Percentiles rank a stretch among this genome's conserved stretches.
These are phyloP conservation scores for Basipetospora chlamydospora DNA, from an alignment of 2,329 filamentous ascomycete genomes.

Conservation along the genomic window DNA sequence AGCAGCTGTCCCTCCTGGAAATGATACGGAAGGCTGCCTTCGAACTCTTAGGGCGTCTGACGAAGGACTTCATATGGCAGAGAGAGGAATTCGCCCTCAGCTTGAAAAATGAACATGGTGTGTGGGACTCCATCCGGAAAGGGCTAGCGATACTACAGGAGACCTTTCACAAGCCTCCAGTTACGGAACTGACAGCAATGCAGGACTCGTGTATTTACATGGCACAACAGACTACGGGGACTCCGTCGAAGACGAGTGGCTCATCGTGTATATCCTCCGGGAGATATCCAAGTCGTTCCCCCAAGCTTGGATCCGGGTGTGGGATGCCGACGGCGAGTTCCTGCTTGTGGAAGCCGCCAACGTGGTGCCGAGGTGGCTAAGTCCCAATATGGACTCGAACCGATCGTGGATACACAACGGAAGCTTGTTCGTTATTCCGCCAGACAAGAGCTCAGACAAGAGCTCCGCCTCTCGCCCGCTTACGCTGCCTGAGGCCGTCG, in stretches of 20 bases:
- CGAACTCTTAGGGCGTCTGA: constrained; percentile 44
- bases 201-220: constrained; percentile 47
- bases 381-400: constrained; percentile 75
- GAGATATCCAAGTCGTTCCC: constrained; percentile 62
- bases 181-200: too few species aligned
- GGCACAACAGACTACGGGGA: constrained; percentile 82
- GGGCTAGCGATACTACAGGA: constrained; percentile 5
- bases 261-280: constrained; percentile 78
- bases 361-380: constrained; percentile 77
- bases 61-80: constrained; percentile 94
- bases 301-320: constrained; percentile 67
- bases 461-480: constrained; percentile 20
- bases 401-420: constrained; percentile 79
- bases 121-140: not conserved
- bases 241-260: constrained; percentile 93
- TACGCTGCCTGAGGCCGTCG: constrained; percentile 48
- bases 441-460: constrained; percentile 19
- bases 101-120: constrained; percentile 1
- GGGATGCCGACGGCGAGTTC: constrained; percentile 88
- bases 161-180: not conserved
- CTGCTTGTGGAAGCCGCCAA: constrained; percentile 87
- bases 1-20: constrained; percentile 52
- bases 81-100: constrained; percentile 49
- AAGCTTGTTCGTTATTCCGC: constrained; percentile 58
- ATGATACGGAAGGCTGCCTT: constrained; percentile 54